A percentile compares a stretch with the other conserved stretches of the same genome.
Evolutionary conservation across 2,329 filamentous ascomycete species (phyloP).

Genomic region (Xylariaceae sp.): DNA sequence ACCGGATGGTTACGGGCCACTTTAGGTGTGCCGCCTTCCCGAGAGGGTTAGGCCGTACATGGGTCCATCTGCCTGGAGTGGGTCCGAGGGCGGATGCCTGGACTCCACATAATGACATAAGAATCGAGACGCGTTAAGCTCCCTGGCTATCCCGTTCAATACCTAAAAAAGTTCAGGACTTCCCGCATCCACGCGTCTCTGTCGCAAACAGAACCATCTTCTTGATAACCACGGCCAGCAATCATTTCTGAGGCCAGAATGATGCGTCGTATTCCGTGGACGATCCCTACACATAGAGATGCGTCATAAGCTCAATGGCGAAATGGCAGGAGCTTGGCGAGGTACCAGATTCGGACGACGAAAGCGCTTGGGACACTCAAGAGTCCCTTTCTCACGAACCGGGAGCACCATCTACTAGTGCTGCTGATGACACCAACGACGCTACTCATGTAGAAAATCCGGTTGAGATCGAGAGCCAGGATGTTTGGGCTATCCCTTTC

Average conservation of each 20-base stretch:
- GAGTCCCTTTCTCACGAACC: slow-evolving; percentile 27
- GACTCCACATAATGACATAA: neutral
- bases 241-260: slow-evolving; percentile 5
- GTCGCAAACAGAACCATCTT: neutral
- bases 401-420: slow-evolving; percentile 6
- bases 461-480: slow-evolving; percentile 4
- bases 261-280: neutral
- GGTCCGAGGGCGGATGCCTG: too few species aligned
- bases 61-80: too few species aligned
- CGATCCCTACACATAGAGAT: slow-evolving; percentile 25
- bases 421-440: neutral
- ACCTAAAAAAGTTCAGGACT: neutral
- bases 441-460: neutral
- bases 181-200: slow-evolving; percentile 13
- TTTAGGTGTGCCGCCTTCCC: too few species aligned
- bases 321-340: slow-evolving; percentile 42
- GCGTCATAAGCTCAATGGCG: slow-evolving; percentile 34
- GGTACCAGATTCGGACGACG: slow-evolving; percentile 42
- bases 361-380: slow-evolving; percentile 36
- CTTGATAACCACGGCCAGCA: neutral
- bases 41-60: too few species aligned
- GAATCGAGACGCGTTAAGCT: slow-evolving; percentile 11
- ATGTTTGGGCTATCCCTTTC: slow-evolving; percentile 31
- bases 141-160: neutral
- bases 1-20: too few species aligned